Evolutionary conservation across 768 basidiomycete species (phyloP).

Genomic region (Amanita polypyramis): DNA sequence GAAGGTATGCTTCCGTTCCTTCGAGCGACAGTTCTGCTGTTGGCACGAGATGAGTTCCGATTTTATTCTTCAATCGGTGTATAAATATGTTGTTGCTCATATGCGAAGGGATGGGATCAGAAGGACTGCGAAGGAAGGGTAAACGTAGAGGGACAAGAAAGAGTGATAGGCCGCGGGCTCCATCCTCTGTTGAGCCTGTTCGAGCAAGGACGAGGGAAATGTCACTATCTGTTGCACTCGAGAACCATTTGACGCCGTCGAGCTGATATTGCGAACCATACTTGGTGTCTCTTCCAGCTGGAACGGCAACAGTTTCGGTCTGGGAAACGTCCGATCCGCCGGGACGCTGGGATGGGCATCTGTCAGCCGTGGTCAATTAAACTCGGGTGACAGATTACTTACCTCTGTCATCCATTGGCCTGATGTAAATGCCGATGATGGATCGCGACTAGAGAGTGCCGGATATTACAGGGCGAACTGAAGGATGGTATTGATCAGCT

Average conservation of each 20-base stretch:
- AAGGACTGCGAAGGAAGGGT: conserved; percentile 36
- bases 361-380: conserved; percentile 25
- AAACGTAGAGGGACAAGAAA: conserved; percentile 61
- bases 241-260: conserved; percentile 79
- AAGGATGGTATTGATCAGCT: background rate
- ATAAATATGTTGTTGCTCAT: conserved; percentile 56
- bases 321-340: conserved; percentile 71
- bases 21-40: conserved; percentile 66
- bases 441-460: conserved; percentile 40
- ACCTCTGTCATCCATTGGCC: conserved; percentile 87
- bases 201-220: conserved; percentile 65
- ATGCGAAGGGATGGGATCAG: conserved; percentile 30
- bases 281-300: conserved; percentile 20
- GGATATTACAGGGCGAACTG: background rate
- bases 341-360: conserved; percentile 32
- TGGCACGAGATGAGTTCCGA: conserved; percentile 64
- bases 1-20: conserved; percentile 47
- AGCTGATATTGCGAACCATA: conserved; percentile 46
- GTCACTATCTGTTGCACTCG: conserved; percentile 71
- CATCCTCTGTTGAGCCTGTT: conserved; percentile 43
- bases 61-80: conserved; percentile 71
- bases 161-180: conserved; percentile 60
- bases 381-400: conserved; percentile 16
- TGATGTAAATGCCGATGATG: conserved; percentile 50
- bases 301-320: conserved; percentile 53